These are phyloP conservation scores for Pythium diclinum DNA, from an alignment of 352 stramenopile genomes.

Conservation along the genomic window DNA sequence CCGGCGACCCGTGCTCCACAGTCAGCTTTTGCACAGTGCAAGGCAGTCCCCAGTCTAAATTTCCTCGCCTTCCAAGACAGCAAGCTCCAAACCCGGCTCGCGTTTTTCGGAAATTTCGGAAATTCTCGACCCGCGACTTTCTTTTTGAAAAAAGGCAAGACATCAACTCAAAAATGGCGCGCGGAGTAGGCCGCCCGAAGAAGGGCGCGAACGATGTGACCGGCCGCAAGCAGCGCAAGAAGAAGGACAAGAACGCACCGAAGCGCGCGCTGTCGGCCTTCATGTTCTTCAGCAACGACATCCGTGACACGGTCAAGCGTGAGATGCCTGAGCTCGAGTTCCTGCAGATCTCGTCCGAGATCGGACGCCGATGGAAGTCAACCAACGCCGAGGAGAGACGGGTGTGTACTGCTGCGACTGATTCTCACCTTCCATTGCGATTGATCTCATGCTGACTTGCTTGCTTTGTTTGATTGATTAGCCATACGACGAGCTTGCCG, in stretches of 20 bases:
- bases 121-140: conserved; percentile 24
- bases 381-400: conserved; percentile 60
- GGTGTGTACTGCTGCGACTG: conserved; percentile 27
- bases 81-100: conserved; percentile 17
- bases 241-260: conserved; percentile 91
- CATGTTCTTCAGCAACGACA: conserved; percentile 91
- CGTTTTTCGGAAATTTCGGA: conserved; percentile 36
- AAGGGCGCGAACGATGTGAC: conserved; percentile 60
- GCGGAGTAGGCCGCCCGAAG: conserved; percentile 63
- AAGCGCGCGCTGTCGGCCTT: conserved; percentile 89
- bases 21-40: conserved; percentile 28
- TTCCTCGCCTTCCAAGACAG: conserved; percentile 52
- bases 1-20: conserved; percentile 14
- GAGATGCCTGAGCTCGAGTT: conserved; percentile 86
- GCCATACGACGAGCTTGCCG: conserved; percentile 83
- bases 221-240: conserved; percentile 79
- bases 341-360: conserved; percentile 84
- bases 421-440: neutral
- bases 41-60: conserved; percentile 57
- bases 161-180: conserved; percentile 47
- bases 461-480: conserved; percentile 25
- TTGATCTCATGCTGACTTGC: neutral
- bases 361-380: conserved; percentile 80
- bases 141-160: conserved; percentile 26
- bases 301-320: conserved; percentile 85